phyloP scores from a whole-genome alignment of 257 asterid genomes.

The Solanum pimpinellifolium region DNA sequence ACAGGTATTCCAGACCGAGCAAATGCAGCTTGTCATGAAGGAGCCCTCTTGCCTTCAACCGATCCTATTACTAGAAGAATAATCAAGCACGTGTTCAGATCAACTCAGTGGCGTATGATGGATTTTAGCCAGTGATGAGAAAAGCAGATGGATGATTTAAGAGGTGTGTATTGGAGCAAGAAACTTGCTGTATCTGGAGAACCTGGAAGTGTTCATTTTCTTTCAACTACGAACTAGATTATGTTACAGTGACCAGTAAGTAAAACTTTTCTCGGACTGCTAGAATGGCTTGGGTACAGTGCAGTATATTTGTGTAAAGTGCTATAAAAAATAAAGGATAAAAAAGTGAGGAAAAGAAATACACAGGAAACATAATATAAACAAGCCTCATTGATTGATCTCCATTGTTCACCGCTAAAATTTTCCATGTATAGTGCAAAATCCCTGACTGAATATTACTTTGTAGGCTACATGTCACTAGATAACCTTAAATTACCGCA shows the following conservation, averaged over 20 bases:
- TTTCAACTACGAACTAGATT: background rate
- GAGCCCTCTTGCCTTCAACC: background rate
- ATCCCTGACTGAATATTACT: background rate
- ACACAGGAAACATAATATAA: background rate
- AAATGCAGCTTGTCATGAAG: background rate
- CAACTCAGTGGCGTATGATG: background rate
- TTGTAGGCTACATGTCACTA: background rate
- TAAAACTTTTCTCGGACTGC: background rate
- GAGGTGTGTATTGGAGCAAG: background rate
- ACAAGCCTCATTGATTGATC: background rate
- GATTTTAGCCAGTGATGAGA: background rate
- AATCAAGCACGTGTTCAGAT: background rate
- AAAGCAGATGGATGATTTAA: background rate
- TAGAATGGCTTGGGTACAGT: background rate
- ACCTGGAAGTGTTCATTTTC: background rate
- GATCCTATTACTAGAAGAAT: background rate
- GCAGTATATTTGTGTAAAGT: background rate
- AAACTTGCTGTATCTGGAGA: too few species aligned
- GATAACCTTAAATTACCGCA: slow-evolving; percentile 31
- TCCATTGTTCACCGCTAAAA: background rate
- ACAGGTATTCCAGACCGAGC: background rate
- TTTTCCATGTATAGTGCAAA: background rate
- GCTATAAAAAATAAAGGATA: background rate
- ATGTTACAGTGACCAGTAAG: background rate
- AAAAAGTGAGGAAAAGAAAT: background rate